Evolutionary conservation across 2,329 filamentous ascomycete genomes (phyloP), one percentile per base, ranked within the genome.

Genomic region (Fusarium pseudograminearum): DNA sequence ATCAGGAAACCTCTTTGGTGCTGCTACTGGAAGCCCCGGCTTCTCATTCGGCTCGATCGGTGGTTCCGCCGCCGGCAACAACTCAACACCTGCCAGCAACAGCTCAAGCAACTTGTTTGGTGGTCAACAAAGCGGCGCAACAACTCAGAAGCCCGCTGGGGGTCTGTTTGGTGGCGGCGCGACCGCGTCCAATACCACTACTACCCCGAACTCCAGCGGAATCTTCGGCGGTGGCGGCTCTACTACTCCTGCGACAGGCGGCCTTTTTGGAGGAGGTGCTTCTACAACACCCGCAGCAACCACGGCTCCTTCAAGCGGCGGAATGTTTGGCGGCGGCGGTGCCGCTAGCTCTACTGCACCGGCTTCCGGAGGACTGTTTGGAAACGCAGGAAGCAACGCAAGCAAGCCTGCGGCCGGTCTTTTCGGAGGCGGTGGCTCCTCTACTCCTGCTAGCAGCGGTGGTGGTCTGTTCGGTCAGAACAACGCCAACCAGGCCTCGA

Each of bases 31-130:
- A 41, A 68, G 78, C 26, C 71, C 82, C 26, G 62, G 69, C 11
- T 84, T 86, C 73, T 80, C 80, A 12, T 86, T 86, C 64, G 80
- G 80, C 36, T 73, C 68, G 22, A 31, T 73, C 26, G 73, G 72
- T 41, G 67, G 68, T 34, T 62, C 72, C 34, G 61, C 73, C n/a
- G 64, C 73, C 42, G 72, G 65, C 38, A 76, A 72, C 47, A 74
- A 51, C 59, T 67, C 76, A 20, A 75, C 79, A 15, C 68, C 79
- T 12, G 57, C 78, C 7, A 74, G 73, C 34, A 74, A 59, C 22
- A 30, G 18, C 40, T 62, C 76, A 50, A 70, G 69, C 58, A 56
- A 58, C 36, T 52, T 81, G 38, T 80, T 81, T 64, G 78, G 79
- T 47, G 78, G 79, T 47, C 75, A 78, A 62, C 74, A 77, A 67